Percentiles rank a stretch among this genome's conserved stretches.
These are phyloP conservation scores for Ormosia semicastrata DNA, from an alignment of 306 rosid species.

Conservation along the genomic window DNA sequence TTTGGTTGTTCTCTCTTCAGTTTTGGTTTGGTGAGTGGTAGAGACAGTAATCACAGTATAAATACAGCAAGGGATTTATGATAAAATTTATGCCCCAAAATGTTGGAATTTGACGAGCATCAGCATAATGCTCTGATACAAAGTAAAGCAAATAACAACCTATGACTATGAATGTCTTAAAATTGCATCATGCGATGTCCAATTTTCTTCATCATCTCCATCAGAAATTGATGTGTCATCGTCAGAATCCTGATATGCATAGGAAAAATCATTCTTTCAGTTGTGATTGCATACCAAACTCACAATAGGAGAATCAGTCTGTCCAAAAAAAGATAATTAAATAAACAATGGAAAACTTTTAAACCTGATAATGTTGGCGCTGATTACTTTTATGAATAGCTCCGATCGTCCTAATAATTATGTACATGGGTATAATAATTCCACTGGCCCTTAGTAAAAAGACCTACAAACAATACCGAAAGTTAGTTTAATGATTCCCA, in stretches of 20 bases:
- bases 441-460: constrained; percentile 70
- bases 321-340: background rate
- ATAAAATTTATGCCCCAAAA: constrained; percentile 2
- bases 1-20: constrained; percentile 17
- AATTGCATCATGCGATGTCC: constrained; percentile 38
- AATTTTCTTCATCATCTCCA: constrained; percentile 50
- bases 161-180: constrained; percentile 29
- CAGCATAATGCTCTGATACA: constrained; percentile 43
- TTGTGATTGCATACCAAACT: constrained; percentile 9
- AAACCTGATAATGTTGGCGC: constrained; percentile 49
- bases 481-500: background rate
- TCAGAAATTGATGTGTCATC: constrained; percentile 41
- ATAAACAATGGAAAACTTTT: background rate
- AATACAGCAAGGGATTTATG: background rate
- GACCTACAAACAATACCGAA: constrained; percentile 26
- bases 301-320: background rate
- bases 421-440: constrained; percentile 78
- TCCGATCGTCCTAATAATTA: constrained; percentile 55
- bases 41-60: background rate
- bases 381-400: constrained; percentile 54
- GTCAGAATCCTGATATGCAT: constrained; percentile 49
- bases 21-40: constrained; percentile 11
- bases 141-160: constrained; percentile 13
- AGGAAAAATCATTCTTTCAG: background rate
- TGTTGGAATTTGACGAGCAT: constrained; percentile 35